A percentile compares a stretch with the other conserved stretches of the same genome.
Conservation (phyloP, 768 basidiomycete species). For the Lactifluus volemus region DNA sequence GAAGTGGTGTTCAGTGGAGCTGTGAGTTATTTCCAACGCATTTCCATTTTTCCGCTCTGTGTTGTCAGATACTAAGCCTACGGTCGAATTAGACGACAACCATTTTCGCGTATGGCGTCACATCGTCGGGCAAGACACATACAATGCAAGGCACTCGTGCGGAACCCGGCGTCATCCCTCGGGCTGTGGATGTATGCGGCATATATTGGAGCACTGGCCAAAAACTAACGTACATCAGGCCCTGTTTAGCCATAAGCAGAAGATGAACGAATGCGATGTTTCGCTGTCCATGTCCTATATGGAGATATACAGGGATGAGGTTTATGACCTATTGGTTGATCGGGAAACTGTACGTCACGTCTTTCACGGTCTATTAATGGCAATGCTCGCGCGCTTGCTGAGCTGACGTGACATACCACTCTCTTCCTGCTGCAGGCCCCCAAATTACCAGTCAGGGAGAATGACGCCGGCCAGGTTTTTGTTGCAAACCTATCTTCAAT, state of each 20-base stretch:
- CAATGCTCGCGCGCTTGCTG: neutral
- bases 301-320: constrained; percentile 90
- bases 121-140: constrained; percentile 85
- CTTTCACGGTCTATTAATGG: neutral
- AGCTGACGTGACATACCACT: neutral
- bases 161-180: constrained; percentile 80
- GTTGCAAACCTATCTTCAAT: constrained; percentile 41
- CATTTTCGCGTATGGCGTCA: constrained; percentile 86
- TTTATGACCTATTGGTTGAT: constrained; percentile 74
- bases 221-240: constrained; percentile 1
- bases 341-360: constrained; percentile 48
- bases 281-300: constrained; percentile 62
- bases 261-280: constrained; percentile 29
- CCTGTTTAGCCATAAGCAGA: constrained; percentile 13
- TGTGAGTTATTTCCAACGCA: constrained; percentile 34
- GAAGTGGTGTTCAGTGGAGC: constrained; percentile 72
- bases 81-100: constrained; percentile 55
- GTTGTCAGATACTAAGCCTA: neutral
- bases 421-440: constrained; percentile 29
- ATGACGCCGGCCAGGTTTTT: constrained; percentile 43
- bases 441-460: constrained; percentile 50
- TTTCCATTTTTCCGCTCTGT: neutral
- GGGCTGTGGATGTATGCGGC: constrained; percentile 58
- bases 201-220: neutral
- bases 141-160: constrained; percentile 79